Percentiles rank a stretch among this genome's conserved stretches.
Conservation (phyloP, 495 filamentous ascomycete species). For the Pseudotulostoma volvatum region DNA sequence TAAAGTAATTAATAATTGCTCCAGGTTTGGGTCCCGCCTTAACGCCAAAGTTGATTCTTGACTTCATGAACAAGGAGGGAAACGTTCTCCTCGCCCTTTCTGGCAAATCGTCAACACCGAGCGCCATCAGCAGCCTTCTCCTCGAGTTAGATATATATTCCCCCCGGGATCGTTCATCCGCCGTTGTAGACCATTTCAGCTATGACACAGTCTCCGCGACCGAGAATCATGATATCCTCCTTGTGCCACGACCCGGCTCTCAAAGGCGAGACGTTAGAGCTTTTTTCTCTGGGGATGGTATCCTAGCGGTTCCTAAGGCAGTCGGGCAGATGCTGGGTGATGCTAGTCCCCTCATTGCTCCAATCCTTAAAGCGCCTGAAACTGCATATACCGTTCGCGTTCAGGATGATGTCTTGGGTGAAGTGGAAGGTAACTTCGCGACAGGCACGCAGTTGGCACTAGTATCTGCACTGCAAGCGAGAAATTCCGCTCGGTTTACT, state of each 20-base stretch:
- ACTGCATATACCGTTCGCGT: slow-evolving; percentile 91
- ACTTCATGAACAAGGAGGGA: slow-evolving; percentile 81
- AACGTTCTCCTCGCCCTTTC: slow-evolving; percentile 87
- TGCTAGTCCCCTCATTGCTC: slow-evolving; percentile 53
- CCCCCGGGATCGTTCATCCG: slow-evolving; percentile 62
- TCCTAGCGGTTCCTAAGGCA: slow-evolving; percentile 65
- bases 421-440: slow-evolving; percentile 65
- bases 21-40: slow-evolving; percentile 74
- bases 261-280: slow-evolving; percentile 55
- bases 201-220: slow-evolving; percentile 60
- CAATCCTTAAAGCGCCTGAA: slow-evolving; percentile 61
- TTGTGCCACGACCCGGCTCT: slow-evolving; percentile 47
- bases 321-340: slow-evolving; percentile 69
- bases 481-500: slow-evolving; percentile 83
- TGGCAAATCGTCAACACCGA: slow-evolving; percentile 52
- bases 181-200: slow-evolving; percentile 91
- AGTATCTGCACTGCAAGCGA: slow-evolving; percentile 70
- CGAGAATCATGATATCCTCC: slow-evolving; percentile 78
- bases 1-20: slow-evolving; percentile 14
- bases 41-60: slow-evolving; percentile 69
- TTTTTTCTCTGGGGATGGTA: slow-evolving; percentile 54
- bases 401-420: slow-evolving; percentile 64
- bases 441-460: slow-evolving; percentile 68
- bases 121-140: slow-evolving; percentile 67
- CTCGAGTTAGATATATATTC: slow-evolving; percentile 84